Evolutionary conservation across 345 rosid species (phyloP), one percentile per base, ranked within the genome.

Genomic region (Ricinus communis): DNA sequence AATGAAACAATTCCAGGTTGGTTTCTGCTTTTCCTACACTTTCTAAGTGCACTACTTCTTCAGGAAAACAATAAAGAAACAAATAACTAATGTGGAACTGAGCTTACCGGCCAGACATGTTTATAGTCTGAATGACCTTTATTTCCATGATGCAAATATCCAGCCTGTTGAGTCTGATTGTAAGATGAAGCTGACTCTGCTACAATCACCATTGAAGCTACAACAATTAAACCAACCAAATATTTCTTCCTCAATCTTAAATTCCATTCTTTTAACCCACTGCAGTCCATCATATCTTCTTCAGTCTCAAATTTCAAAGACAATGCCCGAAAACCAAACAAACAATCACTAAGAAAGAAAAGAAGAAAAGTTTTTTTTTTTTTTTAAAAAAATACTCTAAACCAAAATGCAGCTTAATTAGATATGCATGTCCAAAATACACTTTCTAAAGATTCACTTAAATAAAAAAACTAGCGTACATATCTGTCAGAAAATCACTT

Each of bases 71-170:
- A 46, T 4, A 54, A 12, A 40, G 50, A 41, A 40, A 15, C 5
- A 38, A 28, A 10, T 16, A 41, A 15, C 46, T 2, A 22, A 27
- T 13, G 28, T 14, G n/a, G 25, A 54, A 55, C 1, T 15, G 52
- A 10, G 69, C 81, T 71, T 59, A 82, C 85, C 0, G 85, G 85
- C 85, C 85, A 82, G 18, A 68, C 62, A 76, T 76, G 85, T 52
- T 65, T 27, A 53, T 79, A 76, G 16, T 68, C 73, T 24, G 71
- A 65, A 33, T 64, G 70, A 19, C 4, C 56, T 19, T 58, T 76
- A 5, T 15, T 27, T 56, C 19, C 61, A 27, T 25, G 31, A 5
- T 58, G 62, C 47, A 43, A 43, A 9, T 43, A 9, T 43, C 13
- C 47, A 58, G 21, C 13, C n/a, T 31, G 62, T 16, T 18, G 24